Percentiles rank a stretch among this genome's conserved stretches.
These are phyloP conservation scores for Sugiyamaella marilandica DNA, from an alignment of 805 yeast genomes.

Conservation along the genomic window DNA sequence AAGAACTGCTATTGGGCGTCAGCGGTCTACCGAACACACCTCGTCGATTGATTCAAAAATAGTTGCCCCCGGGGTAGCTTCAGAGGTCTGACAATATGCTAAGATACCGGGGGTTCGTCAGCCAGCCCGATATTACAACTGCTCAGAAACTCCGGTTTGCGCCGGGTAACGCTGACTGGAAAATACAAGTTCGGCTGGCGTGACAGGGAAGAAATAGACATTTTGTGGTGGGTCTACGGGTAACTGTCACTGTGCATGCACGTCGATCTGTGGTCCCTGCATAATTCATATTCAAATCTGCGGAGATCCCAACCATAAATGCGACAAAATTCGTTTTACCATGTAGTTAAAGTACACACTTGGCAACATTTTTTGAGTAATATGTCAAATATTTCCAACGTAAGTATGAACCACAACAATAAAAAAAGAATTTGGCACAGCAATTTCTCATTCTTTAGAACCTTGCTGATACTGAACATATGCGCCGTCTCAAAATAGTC, in stretches of 20 bases:
- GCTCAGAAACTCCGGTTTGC: not conserved
- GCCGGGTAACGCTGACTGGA: conserved; percentile 1
- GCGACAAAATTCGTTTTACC: too few relatives aligned
- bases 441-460: not conserved
- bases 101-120: not conserved
- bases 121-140: conserved; percentile 1
- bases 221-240: not conserved
- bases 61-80: too few relatives aligned
- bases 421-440: not conserved
- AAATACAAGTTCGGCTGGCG: not conserved
- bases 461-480: conserved; percentile 3
- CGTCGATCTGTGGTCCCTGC: conserved; percentile 3
- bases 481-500: conserved; percentile 57
- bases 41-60: too few relatives aligned
- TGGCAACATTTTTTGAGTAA: not conserved
- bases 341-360: too few relatives aligned
- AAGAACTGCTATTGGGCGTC: too few relatives aligned
- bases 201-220: not conserved
- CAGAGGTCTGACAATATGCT: not conserved
- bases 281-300: not conserved
- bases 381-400: not conserved
- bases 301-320: too few relatives aligned
- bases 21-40: too few relatives aligned
- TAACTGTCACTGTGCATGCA: conserved; percentile 2
- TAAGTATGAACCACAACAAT: not conserved